Evolutionary conservation across 2,329 filamentous ascomycete species (phyloP).

Genomic region (Nothopassalora personata): DNA sequence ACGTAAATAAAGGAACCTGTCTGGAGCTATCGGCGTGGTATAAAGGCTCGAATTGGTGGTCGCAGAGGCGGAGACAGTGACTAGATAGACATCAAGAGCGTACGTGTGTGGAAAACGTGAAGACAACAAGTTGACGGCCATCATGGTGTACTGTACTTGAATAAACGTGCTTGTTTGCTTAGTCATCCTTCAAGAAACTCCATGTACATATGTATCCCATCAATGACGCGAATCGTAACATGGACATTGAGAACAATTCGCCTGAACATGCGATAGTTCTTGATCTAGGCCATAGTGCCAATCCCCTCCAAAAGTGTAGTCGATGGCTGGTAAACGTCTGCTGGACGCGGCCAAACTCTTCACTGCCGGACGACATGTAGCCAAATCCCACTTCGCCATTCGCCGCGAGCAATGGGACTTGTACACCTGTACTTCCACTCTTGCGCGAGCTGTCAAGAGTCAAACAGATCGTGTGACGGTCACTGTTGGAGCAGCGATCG

Average conservation of each 20-base stretch:
- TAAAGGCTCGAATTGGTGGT: no score
- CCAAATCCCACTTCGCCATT: conserved; percentile 52
- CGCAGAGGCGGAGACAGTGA: no score
- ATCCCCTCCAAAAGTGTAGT: neutral
- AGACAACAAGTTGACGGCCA: no score
- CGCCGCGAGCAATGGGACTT: conserved; percentile 58
- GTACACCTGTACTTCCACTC: conserved; percentile 59
- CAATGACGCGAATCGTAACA: neutral
- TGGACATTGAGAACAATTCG: neutral
- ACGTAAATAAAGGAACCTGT: no score
- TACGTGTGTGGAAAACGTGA: no score
- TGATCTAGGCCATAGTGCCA: neutral
- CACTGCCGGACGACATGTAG: conserved; percentile 44
- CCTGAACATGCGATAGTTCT: neutral
- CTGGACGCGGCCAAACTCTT: conserved; percentile 48
- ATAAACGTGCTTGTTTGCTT: neutral
- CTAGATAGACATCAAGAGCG: no score
- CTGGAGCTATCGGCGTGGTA: no score
- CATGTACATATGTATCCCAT: neutral
- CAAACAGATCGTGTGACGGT: conserved; percentile 59
- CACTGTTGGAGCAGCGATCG: conserved; percentile 56
- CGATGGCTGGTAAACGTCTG: conserved; percentile 49
- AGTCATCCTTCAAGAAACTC: neutral
- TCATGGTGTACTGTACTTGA: no score
- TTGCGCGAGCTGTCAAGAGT: conserved; percentile 57